Evolutionary conservation across 2,329 filamentous ascomycete genomes (phyloP).

Genomic region (Talaromyces amestolkiae): DNA sequence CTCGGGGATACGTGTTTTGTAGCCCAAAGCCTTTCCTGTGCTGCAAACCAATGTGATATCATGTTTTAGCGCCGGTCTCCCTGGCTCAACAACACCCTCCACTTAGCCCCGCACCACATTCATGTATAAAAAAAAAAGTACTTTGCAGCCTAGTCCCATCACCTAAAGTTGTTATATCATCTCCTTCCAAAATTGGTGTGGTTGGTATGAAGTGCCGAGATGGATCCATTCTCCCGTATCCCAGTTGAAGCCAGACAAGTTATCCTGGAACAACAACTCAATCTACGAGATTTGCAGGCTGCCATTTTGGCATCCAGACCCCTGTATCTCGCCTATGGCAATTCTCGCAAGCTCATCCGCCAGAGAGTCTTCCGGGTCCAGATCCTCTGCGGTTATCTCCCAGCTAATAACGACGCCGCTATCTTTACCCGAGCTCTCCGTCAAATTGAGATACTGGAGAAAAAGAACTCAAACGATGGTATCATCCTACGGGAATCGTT

Average conservation of each 20-base stretch:
- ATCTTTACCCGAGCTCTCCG: background rate
- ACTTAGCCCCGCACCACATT: no score
- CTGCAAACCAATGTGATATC: no score
- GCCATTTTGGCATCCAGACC: background rate
- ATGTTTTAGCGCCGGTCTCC: no score
- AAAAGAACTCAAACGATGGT: constrained; percentile 2
- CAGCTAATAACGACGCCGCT: background rate
- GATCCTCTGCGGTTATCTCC: constrained; percentile 5
- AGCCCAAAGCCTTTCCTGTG: no score
- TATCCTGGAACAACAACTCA: constrained; percentile 1
- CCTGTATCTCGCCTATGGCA: background rate
- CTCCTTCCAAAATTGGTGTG: background rate
- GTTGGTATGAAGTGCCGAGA: background rate
- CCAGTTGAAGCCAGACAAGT: background rate
- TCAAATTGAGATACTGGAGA: constrained; percentile 5
- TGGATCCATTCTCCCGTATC: background rate
- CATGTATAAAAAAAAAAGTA: background rate
- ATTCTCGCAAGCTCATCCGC: constrained; percentile 1
- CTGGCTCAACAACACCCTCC: background rate
- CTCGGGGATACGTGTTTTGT: no score
- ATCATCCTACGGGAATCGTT: constrained; percentile 6
- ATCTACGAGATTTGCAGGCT: constrained; percentile 9
- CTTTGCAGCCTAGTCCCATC: background rate
- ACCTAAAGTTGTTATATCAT: background rate
- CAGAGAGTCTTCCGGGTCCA: constrained; percentile 5